Evolutionary conservation across 73 alveolate species (phyloP).

Genomic region (Stentor coeruleus): DNA sequence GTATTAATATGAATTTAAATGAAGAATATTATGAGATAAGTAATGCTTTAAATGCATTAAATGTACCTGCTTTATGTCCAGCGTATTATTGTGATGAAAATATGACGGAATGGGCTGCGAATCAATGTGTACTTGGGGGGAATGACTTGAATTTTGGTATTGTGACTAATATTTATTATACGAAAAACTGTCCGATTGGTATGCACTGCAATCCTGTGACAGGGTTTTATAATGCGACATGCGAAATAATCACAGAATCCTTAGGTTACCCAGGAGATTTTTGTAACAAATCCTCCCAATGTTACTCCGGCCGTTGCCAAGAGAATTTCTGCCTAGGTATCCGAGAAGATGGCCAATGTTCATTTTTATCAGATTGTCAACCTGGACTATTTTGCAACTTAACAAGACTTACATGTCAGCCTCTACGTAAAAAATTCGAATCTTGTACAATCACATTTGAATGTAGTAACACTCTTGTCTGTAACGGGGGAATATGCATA

Average conservation of each 20-base stretch:
- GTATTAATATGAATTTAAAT: background rate
- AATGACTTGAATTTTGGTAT: background rate
- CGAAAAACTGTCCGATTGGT: too few relatives aligned
- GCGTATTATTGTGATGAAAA: background rate
- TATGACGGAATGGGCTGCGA: background rate
- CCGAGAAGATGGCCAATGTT: background rate
- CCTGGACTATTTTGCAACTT: slow-evolving; percentile 7
- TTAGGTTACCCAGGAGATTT: background rate
- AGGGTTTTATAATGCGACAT: background rate
- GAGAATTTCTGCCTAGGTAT: background rate
- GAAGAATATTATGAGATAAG: background rate
- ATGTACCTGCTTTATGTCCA: background rate
- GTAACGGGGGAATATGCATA: background rate
- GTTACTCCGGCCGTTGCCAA: background rate
- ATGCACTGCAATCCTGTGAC: too few relatives aligned
- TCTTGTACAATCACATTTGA: background rate
- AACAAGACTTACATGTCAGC: background rate
- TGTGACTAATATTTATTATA: too few relatives aligned
- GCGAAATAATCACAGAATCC: background rate
- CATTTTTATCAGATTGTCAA: background rate
- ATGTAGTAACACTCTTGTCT: background rate
- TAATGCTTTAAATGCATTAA: background rate
- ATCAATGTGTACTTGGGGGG: background rate
- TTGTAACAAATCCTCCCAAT: background rate
- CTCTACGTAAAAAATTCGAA: background rate